These are phyloP conservation scores for Magnolia officinalis DNA, from an alignment of 164 flowering plant genomes.

Conservation along the genomic window DNA sequence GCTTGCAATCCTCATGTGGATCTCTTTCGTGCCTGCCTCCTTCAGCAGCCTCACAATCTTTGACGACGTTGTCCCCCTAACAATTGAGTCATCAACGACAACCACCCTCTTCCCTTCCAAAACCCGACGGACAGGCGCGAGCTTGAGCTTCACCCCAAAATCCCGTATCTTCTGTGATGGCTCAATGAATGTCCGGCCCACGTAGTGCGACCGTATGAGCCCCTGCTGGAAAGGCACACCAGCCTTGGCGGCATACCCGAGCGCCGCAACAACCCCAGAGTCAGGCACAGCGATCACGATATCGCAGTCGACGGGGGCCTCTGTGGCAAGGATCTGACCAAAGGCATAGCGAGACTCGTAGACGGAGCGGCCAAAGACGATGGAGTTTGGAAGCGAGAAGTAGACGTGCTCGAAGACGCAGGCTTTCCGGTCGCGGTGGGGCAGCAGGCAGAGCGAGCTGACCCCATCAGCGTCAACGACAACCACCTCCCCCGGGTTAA, in stretches of 20 bases:
- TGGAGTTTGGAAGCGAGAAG: constrained; percentile 74
- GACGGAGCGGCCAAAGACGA: constrained; percentile 80
- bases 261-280: constrained; percentile 82
- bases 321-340: constrained; percentile 78
- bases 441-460: constrained; percentile 53
- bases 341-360: constrained; percentile 53
- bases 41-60: constrained; percentile 81
- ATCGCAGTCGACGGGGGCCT: constrained; percentile 87
- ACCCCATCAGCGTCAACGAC: constrained; percentile 69
- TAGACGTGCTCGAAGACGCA: constrained; percentile 91
- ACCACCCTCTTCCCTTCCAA: constrained; percentile 89
- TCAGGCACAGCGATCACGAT: constrained; percentile 93
- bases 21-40: constrained; percentile 92
- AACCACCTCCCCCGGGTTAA: constrained; percentile 78
- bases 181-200: constrained; percentile 88
- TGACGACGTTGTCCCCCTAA: constrained; percentile 83
- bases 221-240: constrained; percentile 85
- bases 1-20: constrained; percentile 93
- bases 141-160: constrained; percentile 84
- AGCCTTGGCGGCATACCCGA: constrained; percentile 79
- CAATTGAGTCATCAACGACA: constrained; percentile 94
- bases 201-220: constrained; percentile 77
- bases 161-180: constrained; percentile 87
- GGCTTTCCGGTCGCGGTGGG: constrained; percentile 56
- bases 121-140: constrained; percentile 71